Percentiles rank a stretch among this genome's conserved stretches.
Conservation (phyloP, 2,329 filamentous ascomycete genomes). For the Fulvia fulva region DNA sequence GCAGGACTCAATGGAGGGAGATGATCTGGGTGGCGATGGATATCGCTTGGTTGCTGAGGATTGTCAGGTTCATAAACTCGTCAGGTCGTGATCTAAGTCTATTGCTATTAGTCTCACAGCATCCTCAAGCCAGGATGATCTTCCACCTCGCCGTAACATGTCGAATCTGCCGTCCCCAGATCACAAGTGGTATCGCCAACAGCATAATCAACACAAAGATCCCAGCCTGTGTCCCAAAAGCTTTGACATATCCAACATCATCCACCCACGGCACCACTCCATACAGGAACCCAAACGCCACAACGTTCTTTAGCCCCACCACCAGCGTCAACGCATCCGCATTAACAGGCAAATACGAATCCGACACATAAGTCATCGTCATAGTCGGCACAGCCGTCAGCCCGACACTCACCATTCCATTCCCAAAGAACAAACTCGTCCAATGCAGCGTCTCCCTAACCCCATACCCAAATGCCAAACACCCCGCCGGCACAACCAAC, state of each 20-base stretch:
- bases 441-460: slow-evolving; percentile 41
- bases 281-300: slow-evolving; percentile 47
- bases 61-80: no score
- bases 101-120: no score
- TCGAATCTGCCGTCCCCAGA: slow-evolving; percentile 33
- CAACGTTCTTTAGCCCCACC: slow-evolving; percentile 42
- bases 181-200: slow-evolving; percentile 30
- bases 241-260: slow-evolving; percentile 33
- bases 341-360: slow-evolving; percentile 37
- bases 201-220: slow-evolving; percentile 36
- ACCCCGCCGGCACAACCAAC: slow-evolving; percentile 42
- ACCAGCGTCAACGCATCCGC: slow-evolving; percentile 37
- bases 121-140: slow-evolving; percentile 28
- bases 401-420: slow-evolving; percentile 45
- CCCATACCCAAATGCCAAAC: slow-evolving; percentile 45
- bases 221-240: slow-evolving; percentile 38
- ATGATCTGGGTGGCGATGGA: no score
- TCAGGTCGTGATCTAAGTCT: no score
- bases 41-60: no score
- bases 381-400: slow-evolving; percentile 42
- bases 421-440: slow-evolving; percentile 45
- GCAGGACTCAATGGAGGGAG: no score
- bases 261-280: slow-evolving; percentile 44
- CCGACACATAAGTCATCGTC: slow-evolving; percentile 45
- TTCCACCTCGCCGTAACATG: slow-evolving; percentile 36